Evolutionary conservation across 805 yeast genomes (phyloP).

Genomic region (Kuraishia floccosa): DNA sequence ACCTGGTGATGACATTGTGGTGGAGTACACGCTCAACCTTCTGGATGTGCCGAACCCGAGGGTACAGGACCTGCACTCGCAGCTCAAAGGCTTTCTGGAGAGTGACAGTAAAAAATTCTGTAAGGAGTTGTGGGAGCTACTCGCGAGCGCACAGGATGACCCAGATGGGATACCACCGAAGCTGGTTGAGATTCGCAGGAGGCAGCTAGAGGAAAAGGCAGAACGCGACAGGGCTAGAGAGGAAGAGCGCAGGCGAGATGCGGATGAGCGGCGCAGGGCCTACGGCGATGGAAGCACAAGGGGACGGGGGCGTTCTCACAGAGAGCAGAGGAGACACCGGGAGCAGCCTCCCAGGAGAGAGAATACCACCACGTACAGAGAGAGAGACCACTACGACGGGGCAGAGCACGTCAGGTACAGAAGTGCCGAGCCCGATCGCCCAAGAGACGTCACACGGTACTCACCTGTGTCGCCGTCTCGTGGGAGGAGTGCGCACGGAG

Average conservation of each 20-base stretch:
- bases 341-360: too few relatives aligned
- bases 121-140: constrained; percentile 28
- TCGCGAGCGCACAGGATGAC: constrained; percentile 31
- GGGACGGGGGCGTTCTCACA: not conserved
- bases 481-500: too few relatives aligned
- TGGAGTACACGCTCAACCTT: constrained; percentile 32
- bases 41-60: constrained; percentile 27
- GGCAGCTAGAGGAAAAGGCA: constrained; percentile 1
- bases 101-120: constrained; percentile 27
- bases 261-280: not conserved
- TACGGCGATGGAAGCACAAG: not conserved
- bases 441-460: too few relatives aligned
- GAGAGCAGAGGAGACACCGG: not conserved
- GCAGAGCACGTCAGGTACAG: too few relatives aligned
- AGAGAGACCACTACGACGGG: too few relatives aligned
- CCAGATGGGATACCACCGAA: constrained; percentile 32
- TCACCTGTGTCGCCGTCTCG: too few relatives aligned
- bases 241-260: not conserved
- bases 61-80: constrained; percentile 26
- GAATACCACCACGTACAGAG: too few relatives aligned
- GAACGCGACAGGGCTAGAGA: not conserved
- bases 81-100: constrained; percentile 32
- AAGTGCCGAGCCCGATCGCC: too few relatives aligned
- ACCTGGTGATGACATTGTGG: constrained; percentile 35
- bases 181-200: constrained; percentile 8